phyloP scores from a whole-genome alignment of 768 basidiomycete species.

The Scleroderma citrinum region DNA sequence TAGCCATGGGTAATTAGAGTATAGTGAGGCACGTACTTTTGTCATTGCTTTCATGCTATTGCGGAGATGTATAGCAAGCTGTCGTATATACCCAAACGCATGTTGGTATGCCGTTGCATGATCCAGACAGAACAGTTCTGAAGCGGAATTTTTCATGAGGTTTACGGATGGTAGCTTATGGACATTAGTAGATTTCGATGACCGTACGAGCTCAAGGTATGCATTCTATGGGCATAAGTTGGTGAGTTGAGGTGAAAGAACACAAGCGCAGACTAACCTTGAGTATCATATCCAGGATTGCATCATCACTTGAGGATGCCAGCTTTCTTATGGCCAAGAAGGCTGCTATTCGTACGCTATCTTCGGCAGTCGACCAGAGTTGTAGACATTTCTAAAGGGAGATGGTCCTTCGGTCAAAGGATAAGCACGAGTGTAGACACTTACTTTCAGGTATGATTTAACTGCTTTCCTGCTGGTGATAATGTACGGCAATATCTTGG shows the following conservation, averaged over 20 bases:
- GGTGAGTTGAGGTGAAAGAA: background rate
- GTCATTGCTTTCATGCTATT: slow-evolving; percentile 87
- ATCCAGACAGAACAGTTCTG: slow-evolving; percentile 81
- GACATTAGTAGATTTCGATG: slow-evolving; percentile 76
- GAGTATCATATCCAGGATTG: slow-evolving; percentile 77
- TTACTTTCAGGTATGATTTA: slow-evolving; percentile 81
- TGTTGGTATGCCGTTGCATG: slow-evolving; percentile 81
- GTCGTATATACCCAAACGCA: slow-evolving; percentile 92
- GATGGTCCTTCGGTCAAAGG: background rate
- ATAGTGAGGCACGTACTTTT: slow-evolving; percentile 45
- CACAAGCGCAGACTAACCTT: slow-evolving; percentile 47
- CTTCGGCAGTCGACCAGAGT: slow-evolving; percentile 78
- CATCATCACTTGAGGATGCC: slow-evolving; percentile 69
- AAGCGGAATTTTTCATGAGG: slow-evolving; percentile 96
- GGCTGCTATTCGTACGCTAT: slow-evolving; percentile 76
- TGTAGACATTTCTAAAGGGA: slow-evolving; percentile 65
- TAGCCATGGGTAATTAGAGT: slow-evolving; percentile 6
- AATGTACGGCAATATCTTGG: slow-evolving; percentile 87
- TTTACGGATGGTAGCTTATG: slow-evolving; percentile 90
- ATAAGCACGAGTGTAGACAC: background rate
- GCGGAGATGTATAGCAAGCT: slow-evolving; percentile 87
- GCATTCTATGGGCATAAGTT: slow-evolving; percentile 49
- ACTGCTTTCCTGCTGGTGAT: slow-evolving; percentile 78
- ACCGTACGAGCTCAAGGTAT: slow-evolving; percentile 84
- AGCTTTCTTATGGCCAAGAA: slow-evolving; percentile 82